phyloP scores from a whole-genome alignment of 345 rosid genomes.

The Camelina sativa region DNA sequence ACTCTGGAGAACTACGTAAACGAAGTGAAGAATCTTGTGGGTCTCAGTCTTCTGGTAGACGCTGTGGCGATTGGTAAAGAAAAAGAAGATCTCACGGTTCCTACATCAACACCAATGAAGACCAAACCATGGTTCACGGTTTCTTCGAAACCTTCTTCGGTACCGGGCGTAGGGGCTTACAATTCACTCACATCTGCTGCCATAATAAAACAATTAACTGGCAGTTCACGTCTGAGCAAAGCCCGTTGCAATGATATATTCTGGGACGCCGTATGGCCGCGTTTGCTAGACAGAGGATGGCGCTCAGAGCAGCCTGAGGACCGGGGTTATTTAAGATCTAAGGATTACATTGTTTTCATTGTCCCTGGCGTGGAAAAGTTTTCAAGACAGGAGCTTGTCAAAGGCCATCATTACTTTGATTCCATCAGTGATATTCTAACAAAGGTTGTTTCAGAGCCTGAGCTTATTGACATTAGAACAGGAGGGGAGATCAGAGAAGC shows the following conservation, averaged over 20 bases:
- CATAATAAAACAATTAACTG: constrained; percentile 60
- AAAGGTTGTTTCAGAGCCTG: constrained; percentile 71
- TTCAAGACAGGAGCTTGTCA: constrained; percentile 67
- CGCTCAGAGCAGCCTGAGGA: constrained; percentile 70
- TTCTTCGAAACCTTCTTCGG: constrained; percentile 42
- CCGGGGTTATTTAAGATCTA: constrained; percentile 49
- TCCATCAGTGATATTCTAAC: constrained; percentile 69
- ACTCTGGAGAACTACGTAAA: constrained; percentile 54
- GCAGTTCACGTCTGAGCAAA: constrained; percentile 69
- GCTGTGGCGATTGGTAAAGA: constrained; percentile 76
- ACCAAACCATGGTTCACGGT: constrained; percentile 49
- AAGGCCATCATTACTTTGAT: constrained; percentile 74
- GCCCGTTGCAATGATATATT: constrained; percentile 73
- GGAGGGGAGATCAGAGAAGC: constrained; percentile 45
- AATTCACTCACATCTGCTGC: constrained; percentile 59
- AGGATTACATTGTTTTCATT: constrained; percentile 63
- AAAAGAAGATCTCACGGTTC: constrained; percentile 66
- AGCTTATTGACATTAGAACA: constrained; percentile 62
- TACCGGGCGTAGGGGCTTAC: constrained; percentile 44
- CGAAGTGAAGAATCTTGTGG: constrained; percentile 52
- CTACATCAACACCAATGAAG: constrained; percentile 51
- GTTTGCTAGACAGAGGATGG: constrained; percentile 81
- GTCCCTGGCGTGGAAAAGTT: constrained; percentile 70
- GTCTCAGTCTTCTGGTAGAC: constrained; percentile 60
- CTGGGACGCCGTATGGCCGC: constrained; percentile 93